Percentiles rank a stretch among this genome's conserved stretches.
These are phyloP conservation scores for Euptelea pleiosperma DNA, from an alignment of 164 flowering plant species.

Conservation along the genomic window DNA sequence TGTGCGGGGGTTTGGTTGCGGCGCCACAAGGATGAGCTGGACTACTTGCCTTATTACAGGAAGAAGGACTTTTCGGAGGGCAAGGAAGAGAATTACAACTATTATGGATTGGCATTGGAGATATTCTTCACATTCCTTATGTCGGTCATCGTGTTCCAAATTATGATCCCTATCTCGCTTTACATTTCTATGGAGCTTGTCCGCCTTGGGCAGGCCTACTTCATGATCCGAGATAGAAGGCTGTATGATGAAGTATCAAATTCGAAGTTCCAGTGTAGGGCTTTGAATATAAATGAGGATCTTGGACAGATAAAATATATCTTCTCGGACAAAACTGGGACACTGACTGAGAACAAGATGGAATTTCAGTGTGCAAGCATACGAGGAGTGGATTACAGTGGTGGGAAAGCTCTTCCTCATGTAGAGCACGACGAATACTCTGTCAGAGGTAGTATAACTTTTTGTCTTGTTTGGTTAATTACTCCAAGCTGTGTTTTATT, in stretches of 20 bases:
- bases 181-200: slow-evolving; percentile 99
- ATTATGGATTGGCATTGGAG: slow-evolving; percentile 77
- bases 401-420: slow-evolving; percentile 21
- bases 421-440: slow-evolving; percentile 38
- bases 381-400: slow-evolving; percentile 68
- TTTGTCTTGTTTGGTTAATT: background rate
- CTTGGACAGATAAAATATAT: slow-evolving; percentile 91
- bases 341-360: slow-evolving; percentile 98
- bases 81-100: slow-evolving; percentile 44
- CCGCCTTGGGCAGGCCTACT: slow-evolving; percentile 94
- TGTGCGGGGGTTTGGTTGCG: slow-evolving; percentile 76
- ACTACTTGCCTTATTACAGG: slow-evolving; percentile 57
- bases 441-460: slow-evolving; percentile 48
- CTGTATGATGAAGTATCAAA: slow-evolving; percentile 72
- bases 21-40: slow-evolving; percentile 61
- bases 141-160: slow-evolving; percentile 93
- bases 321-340: slow-evolving; percentile 98
- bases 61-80: slow-evolving; percentile 48
- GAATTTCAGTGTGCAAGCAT: slow-evolving; percentile 94
- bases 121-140: slow-evolving; percentile 81
- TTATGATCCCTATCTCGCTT: slow-evolving; percentile 95
- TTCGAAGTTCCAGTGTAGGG: slow-evolving; percentile 88
- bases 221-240: slow-evolving; percentile 69
- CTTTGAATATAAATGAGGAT: slow-evolving; percentile 96
- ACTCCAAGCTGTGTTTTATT: background rate